phyloP scores from a whole-genome alignment of 2,329 filamentous ascomycete genomes.

The Hymenotorrendiella dingleyae region DNA sequence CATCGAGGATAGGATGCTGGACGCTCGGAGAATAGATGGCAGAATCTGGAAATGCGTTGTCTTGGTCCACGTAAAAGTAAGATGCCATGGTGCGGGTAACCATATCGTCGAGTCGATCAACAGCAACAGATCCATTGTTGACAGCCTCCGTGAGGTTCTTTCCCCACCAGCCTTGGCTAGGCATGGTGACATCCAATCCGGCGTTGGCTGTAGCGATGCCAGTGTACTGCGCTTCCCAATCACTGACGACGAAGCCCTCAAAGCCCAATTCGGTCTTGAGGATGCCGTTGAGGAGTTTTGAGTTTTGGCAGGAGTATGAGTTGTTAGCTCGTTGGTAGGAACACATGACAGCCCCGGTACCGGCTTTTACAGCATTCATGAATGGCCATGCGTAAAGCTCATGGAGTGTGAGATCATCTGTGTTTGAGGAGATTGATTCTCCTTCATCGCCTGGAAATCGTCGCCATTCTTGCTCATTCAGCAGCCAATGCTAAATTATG shows the following conservation, averaged over 20 bases:
- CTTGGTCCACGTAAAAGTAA: conserved; percentile 11
- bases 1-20: conserved; percentile 44
- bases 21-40: conserved; percentile 35
- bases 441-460: conserved; percentile 25
- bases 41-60: neutral
- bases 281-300: conserved; percentile 37
- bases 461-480: conserved; percentile 54
- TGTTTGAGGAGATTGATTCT: conserved; percentile 57
- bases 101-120: conserved; percentile 55
- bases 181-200: conserved; percentile 45
- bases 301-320: conserved; percentile 38
- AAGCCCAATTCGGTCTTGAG: conserved; percentile 46
- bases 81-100: conserved; percentile 55
- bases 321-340: conserved; percentile 56
- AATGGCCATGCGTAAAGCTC: conserved; percentile 64
- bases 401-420: conserved; percentile 60
- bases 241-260: conserved; percentile 51
- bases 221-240: conserved; percentile 68
- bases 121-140: conserved; percentile 43
- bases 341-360: conserved; percentile 75
- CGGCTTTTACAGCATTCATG: conserved; percentile 52
- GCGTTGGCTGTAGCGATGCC: conserved; percentile 54
- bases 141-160: conserved; percentile 40
- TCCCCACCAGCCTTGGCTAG: conserved; percentile 1
- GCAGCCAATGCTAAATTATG: conserved; percentile 45